Conservation (phyloP, 495 filamentous ascomycete species). For the Parmelia sp. region DNA sequence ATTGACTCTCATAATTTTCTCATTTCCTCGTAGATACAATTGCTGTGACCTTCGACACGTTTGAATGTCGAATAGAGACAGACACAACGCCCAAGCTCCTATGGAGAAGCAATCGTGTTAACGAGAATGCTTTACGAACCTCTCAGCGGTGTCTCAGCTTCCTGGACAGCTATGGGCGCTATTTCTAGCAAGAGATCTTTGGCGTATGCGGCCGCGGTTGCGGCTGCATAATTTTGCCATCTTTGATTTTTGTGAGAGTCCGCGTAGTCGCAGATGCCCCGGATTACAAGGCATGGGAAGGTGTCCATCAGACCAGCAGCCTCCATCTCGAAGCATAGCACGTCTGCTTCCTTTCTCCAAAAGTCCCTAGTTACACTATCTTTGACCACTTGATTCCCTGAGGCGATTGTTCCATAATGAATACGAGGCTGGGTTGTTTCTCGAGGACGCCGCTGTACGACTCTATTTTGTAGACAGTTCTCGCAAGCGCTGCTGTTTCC, state of each 20-base stretch:
- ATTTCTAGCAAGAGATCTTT: slow-evolving; percentile 25
- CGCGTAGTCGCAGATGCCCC: slow-evolving; percentile 33
- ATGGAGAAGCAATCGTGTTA: too few species aligned
- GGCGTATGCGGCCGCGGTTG: slow-evolving; percentile 34
- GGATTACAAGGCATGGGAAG: slow-evolving; percentile 22
- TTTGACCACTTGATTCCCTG: slow-evolving; percentile 34
- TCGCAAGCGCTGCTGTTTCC: slow-evolving; percentile 18
- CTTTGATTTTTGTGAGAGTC: slow-evolving; percentile 36
- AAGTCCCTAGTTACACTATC: slow-evolving; percentile 30
- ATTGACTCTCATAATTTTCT: too few species aligned
- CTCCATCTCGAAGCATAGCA: slow-evolving; percentile 40
- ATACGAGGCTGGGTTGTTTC: slow-evolving; percentile 18
- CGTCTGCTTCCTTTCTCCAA: slow-evolving; percentile 23
- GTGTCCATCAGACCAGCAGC: slow-evolving; percentile 38
- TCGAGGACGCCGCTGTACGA: slow-evolving; percentile 22
- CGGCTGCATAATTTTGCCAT: slow-evolving; percentile 37
- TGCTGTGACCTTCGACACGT: too few species aligned
- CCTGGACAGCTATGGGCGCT: too few species aligned
- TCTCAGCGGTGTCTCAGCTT: too few species aligned
- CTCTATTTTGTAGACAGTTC: slow-evolving; percentile 21
- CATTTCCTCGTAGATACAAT: too few species aligned
- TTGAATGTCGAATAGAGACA: too few species aligned
- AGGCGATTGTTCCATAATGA: slow-evolving; percentile 35
- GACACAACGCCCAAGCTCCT: too few species aligned
- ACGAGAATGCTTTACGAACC: too few species aligned